phyloP scores from a whole-genome alignment of 1,284 basidiomycete genomes.

The Irpex sp. region DNA sequence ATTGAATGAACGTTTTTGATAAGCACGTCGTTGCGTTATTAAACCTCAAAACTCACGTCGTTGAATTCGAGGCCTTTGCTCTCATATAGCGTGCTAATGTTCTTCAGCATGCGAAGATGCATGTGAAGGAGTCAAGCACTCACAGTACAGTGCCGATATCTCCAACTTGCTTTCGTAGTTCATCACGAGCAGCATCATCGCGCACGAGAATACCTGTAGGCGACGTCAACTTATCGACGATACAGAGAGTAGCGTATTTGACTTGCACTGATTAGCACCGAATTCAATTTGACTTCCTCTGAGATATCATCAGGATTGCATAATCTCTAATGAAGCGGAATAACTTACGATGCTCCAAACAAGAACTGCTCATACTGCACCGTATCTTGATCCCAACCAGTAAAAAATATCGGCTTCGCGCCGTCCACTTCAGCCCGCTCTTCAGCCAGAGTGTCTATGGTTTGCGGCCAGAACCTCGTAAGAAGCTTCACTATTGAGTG shows the following conservation, averaged over 20 bases:
- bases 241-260: not conserved
- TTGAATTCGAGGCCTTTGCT: conserved; percentile 75
- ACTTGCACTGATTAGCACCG: conserved; percentile 63
- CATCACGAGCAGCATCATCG: conserved; percentile 46
- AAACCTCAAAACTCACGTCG: conserved; percentile 40
- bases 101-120: not conserved
- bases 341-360: conserved; percentile 42
- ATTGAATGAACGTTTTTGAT: no score
- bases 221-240: not conserved
- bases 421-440: conserved; percentile 63
- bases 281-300: conserved; percentile 57
- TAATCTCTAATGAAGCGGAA: not conserved
- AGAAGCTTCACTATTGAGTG: conserved; percentile 63
- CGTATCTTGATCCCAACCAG: conserved; percentile 48
- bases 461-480: conserved; percentile 57
- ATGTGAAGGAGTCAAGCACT: conserved; percentile 16
- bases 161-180: conserved; percentile 50
- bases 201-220: conserved; percentile 64
- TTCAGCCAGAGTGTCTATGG: conserved; percentile 56
- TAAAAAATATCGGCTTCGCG: conserved; percentile 56
- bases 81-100: conserved; percentile 61
- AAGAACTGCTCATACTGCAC: conserved; percentile 56
- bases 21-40: no score
- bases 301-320: not conserved
- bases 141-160: conserved; percentile 62